Conservation (phyloP, 2,329 filamentous ascomycete genomes). For the Colletotrichum sp. region DNA sequence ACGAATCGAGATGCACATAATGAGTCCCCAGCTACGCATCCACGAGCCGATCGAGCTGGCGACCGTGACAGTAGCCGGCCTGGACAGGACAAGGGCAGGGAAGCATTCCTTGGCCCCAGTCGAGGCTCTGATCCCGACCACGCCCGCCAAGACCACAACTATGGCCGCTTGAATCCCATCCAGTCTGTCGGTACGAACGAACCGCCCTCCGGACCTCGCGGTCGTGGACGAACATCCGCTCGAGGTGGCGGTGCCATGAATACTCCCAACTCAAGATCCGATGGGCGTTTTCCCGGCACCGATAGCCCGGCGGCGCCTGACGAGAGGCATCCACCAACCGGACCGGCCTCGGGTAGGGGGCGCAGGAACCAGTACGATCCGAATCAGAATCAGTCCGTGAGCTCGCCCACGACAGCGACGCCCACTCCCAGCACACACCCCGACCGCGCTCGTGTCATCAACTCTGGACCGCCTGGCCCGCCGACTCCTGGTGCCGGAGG, state of each 20-base stretch:
- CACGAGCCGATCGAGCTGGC: constrained; percentile 42
- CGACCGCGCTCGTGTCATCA: constrained; percentile 12
- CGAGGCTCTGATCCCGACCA: constrained; percentile 54
- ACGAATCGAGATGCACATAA: constrained; percentile 34
- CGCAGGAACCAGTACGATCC: constrained; percentile 32
- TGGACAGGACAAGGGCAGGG: constrained; percentile 43
- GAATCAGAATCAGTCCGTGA: neutral
- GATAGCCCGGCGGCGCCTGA: constrained; percentile 51
- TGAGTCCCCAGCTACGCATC: constrained; percentile 25
- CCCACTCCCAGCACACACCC: constrained; percentile 11
- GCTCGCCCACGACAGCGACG: constrained; percentile 5
- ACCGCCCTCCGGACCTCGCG: constrained; percentile 61
- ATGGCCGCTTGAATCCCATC: constrained; percentile 63
- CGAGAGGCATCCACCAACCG: constrained; percentile 55
- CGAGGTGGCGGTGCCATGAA: constrained; percentile 39
- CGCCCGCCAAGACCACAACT: constrained; percentile 62
- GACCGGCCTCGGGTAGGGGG: constrained; percentile 53
- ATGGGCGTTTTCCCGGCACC: constrained; percentile 43
- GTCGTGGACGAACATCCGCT: constrained; percentile 48
- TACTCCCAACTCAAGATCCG: constrained; percentile 40
- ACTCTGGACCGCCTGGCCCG: constrained; percentile 10
- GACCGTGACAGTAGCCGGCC: constrained; percentile 44
- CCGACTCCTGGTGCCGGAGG: constrained; percentile 24
- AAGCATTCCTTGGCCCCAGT: constrained; percentile 39
- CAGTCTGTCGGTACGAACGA: constrained; percentile 45